A percentile compares a stretch with the other conserved stretches of the same genome.
phyloP scores from a whole-genome alignment of 306 rosid species.

The Calophaca sinica region DNA sequence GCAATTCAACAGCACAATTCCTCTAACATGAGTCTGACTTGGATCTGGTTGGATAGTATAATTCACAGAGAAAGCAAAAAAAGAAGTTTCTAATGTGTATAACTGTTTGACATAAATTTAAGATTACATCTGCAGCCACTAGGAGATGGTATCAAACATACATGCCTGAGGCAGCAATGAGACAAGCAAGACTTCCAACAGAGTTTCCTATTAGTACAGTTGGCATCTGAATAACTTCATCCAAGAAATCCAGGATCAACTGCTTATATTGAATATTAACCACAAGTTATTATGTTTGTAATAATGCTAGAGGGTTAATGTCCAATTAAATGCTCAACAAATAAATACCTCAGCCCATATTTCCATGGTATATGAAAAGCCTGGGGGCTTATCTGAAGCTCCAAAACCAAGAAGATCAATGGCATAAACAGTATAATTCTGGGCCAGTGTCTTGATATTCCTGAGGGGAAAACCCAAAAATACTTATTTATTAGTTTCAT shows the following conservation, averaged over 20 bases:
- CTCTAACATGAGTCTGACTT: slow-evolving; percentile 66
- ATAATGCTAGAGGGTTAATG: not conserved
- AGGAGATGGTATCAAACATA: slow-evolving; percentile 23
- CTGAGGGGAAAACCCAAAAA: slow-evolving; percentile 44
- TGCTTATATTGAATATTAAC: slow-evolving; percentile 45
- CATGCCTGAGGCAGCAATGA: slow-evolving; percentile 89
- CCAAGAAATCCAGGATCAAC: slow-evolving; percentile 88
- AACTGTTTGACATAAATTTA: slow-evolving; percentile 15
- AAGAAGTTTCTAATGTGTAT: slow-evolving; percentile 4
- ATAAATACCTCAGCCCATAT: slow-evolving; percentile 81
- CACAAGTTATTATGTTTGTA: slow-evolving; percentile 27
- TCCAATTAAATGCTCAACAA: slow-evolving; percentile 28
- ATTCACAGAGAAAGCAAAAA: slow-evolving; percentile 45
- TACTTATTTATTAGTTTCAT: slow-evolving; percentile 15
- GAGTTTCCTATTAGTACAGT: slow-evolving; percentile 92
- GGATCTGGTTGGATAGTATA: slow-evolving; percentile 63
- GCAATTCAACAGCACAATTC: slow-evolving; percentile 81
- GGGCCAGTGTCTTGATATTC: slow-evolving; percentile 71
- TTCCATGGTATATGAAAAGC: slow-evolving; percentile 87
- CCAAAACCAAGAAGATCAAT: slow-evolving; percentile 98
- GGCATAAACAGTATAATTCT: slow-evolving; percentile 77
- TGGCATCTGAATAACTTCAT: slow-evolving; percentile 75
- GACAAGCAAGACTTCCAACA: slow-evolving; percentile 95
- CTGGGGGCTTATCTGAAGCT: slow-evolving; percentile 85
- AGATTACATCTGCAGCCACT: slow-evolving; percentile 20